Conservation (phyloP, 129 eudicot species). For the Solidago caesia region DNA sequence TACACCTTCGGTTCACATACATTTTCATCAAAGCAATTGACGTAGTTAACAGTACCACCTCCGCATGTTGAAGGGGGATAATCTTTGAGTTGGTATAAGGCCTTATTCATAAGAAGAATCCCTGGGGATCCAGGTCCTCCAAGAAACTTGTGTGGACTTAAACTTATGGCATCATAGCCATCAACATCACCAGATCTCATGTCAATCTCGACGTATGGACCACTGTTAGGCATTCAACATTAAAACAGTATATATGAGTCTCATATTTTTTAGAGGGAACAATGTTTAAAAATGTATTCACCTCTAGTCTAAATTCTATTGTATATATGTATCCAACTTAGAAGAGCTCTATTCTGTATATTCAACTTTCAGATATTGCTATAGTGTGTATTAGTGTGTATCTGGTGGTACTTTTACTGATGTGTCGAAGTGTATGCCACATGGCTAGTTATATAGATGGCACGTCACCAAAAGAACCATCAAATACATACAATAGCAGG, state of each 20-base stretch:
- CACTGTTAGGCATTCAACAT: slow-evolving; percentile 37
- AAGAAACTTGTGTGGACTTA: slow-evolving; percentile 85
- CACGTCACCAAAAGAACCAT: too few species aligned
- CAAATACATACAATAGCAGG: too few species aligned
- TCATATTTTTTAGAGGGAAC: not conserved
- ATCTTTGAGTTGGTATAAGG: slow-evolving; percentile 48
- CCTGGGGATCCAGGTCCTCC: slow-evolving; percentile 98
- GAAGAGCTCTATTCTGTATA: too few species aligned
- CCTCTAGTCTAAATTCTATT: too few species aligned
- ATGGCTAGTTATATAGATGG: too few species aligned
- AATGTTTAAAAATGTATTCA: too few species aligned
- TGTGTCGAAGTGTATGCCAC: too few species aligned
- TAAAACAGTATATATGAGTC: not conserved
- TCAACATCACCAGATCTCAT: slow-evolving; percentile 73
- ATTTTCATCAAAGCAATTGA: slow-evolving; percentile 55
- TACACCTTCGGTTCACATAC: slow-evolving; percentile 15
- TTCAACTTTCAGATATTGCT: too few species aligned
- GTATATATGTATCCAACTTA: too few species aligned
- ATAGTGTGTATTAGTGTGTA: too few species aligned
- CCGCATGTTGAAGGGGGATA: slow-evolving; percentile 90
- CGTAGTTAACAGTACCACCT: slow-evolving; percentile 79
- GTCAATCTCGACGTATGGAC: slow-evolving; percentile 71
- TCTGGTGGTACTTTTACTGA: too few species aligned
- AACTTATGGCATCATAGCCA: slow-evolving; percentile 77
- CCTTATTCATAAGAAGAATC: slow-evolving; percentile 63